Percentiles rank a stretch among this genome's conserved stretches.
phyloP scores from a whole-genome alignment of 805 yeast genomes.

The Kluyveromyces nonfermentans region DNA sequence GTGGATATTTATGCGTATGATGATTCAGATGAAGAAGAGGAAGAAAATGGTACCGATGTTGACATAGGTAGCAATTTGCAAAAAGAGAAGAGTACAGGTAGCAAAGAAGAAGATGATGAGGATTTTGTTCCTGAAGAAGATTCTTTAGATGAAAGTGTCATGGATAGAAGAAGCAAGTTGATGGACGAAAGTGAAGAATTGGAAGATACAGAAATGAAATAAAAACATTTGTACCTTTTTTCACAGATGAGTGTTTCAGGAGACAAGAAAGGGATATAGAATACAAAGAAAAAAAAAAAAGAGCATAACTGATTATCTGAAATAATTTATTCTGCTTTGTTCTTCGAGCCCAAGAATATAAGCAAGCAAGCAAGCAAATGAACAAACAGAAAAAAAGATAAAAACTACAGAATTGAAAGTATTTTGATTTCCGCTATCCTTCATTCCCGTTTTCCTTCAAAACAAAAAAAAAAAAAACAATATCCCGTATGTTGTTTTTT shows the following conservation, averaged over 20 bases:
- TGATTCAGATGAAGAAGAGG: constrained; percentile 31
- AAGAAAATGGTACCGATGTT: constrained; percentile 25
- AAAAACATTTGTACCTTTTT: not conserved
- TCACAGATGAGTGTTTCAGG: not conserved
- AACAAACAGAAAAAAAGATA: no score
- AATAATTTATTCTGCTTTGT: not conserved
- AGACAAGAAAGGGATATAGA: not conserved
- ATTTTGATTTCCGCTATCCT: no score
- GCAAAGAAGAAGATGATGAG: constrained; percentile 26
- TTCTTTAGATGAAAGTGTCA: constrained; percentile 3
- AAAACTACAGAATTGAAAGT: no score
- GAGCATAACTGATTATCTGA: not conserved
- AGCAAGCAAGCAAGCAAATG: no score
- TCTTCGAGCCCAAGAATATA: no score
- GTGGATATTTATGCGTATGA: constrained; percentile 45
- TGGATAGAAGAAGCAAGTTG: constrained; percentile 12
- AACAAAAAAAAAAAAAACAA: no score
- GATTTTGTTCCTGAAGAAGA: constrained; percentile 1
- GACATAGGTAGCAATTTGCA: constrained; percentile 28
- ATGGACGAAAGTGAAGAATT: constrained; percentile 3
- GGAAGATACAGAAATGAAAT: constrained; percentile 4
- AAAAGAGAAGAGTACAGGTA: constrained; percentile 29
- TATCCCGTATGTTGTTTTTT: no score
- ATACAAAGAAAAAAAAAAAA: no score
- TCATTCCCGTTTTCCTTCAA: no score